Conservation (phyloP, 345 rosid species). For the Eucalyptus cloeziana region DNA sequence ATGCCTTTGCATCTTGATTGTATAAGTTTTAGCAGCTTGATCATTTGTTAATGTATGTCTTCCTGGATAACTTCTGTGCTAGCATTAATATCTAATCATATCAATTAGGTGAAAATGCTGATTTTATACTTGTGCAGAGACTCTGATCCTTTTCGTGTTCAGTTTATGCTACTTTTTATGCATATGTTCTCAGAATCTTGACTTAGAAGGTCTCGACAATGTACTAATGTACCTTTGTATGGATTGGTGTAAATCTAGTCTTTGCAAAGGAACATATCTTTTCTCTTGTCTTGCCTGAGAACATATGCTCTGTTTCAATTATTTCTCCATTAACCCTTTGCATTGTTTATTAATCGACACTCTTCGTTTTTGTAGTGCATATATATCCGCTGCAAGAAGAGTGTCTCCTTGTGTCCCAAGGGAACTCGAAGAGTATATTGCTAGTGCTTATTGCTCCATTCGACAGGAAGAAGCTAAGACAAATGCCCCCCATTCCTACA, state of each 20-base stretch:
- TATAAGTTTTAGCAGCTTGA: neutral
- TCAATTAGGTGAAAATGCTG: neutral
- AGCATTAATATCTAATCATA: neutral
- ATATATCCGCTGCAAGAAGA: constrained; percentile 91
- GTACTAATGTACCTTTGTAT: neutral
- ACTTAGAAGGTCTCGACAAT: neutral
- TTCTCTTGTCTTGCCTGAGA: neutral
- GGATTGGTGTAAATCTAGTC: neutral
- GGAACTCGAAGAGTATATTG: constrained; percentile 88
- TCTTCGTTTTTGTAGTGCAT: constrained; percentile 44
- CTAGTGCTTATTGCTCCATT: constrained; percentile 84
- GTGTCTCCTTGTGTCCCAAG: constrained; percentile 69
- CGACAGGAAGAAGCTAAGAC: constrained; percentile 96
- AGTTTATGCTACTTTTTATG: neutral
- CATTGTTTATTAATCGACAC: neutral
- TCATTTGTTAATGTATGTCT: neutral
- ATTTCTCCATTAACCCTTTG: neutral
- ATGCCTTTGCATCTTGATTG: neutral
- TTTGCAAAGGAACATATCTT: neutral
- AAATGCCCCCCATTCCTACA: constrained; percentile 83
- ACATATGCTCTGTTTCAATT: neutral
- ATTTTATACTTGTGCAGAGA: neutral
- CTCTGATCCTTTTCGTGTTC: neutral
- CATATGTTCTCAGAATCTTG: neutral
- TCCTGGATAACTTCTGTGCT: neutral